phyloP scores from a whole-genome alignment of 225 moss, liverwort and hornwort species.

The Lunularia cruciata region DNA sequence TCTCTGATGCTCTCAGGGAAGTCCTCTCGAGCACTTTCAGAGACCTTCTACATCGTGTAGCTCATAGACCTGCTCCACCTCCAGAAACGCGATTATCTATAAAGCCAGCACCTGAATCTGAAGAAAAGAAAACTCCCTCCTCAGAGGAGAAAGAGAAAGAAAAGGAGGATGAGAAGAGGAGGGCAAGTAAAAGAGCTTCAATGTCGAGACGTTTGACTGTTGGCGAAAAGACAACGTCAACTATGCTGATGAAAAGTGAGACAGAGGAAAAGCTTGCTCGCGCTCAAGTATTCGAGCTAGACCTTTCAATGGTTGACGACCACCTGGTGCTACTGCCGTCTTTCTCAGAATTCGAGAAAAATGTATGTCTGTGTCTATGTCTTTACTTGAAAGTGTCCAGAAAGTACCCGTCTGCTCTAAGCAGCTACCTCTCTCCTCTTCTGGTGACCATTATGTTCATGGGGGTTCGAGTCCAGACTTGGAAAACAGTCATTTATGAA shows the following conservation, averaged over 20 bases:
- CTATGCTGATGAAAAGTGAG: constrained; percentile 23
- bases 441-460: too few relatives aligned
- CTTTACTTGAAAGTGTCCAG: too few relatives aligned
- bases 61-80: constrained; percentile 33
- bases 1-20: constrained; percentile 53
- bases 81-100: constrained; percentile 12
- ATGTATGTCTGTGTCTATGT: constrained; percentile 40
- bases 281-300: constrained; percentile 56
- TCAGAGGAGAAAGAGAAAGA: constrained; percentile 24
- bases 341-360: constrained; percentile 45
- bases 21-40: constrained; percentile 52
- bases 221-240: not conserved
- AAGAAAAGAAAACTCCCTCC: not conserved
- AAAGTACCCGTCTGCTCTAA: too few relatives aligned
- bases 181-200: constrained; percentile 3
- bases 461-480: too few relatives aligned
- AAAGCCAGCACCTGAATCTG: not conserved
- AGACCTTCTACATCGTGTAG: constrained; percentile 50
- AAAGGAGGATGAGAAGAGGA: constrained; percentile 16
- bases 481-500: too few relatives aligned
- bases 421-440: too few relatives aligned
- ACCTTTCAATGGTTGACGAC: constrained; percentile 52
- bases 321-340: constrained; percentile 43
- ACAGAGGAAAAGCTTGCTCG: constrained; percentile 26
- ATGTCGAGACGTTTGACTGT: constrained; percentile 4